Conservation (phyloP, 768 basidiomycete species). For the Serendipita sp. region DNA sequence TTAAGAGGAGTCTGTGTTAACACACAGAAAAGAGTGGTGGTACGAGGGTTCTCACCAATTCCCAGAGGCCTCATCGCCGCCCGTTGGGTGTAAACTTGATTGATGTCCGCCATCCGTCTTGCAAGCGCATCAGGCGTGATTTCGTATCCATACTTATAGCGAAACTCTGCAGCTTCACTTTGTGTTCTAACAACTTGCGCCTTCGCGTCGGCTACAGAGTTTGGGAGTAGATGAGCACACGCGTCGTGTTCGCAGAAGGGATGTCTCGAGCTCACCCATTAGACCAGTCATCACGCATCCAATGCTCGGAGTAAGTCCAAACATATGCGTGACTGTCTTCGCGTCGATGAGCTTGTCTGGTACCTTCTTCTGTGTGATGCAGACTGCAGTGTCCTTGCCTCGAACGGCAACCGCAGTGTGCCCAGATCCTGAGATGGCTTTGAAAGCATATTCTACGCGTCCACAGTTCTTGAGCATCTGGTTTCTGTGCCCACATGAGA, state of each 20-base stretch:
- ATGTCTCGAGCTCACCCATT: slow-evolving; percentile 40
- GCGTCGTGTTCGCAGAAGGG: not conserved
- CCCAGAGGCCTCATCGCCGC: slow-evolving; percentile 95
- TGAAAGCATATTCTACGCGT: slow-evolving; percentile 92
- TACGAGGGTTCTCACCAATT: slow-evolving; percentile 48
- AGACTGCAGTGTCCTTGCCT: slow-evolving; percentile 87
- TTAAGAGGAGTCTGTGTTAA: slow-evolving; percentile 20
- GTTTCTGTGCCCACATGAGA: not conserved
- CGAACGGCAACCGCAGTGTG: slow-evolving; percentile 87
- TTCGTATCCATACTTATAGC: slow-evolving; percentile 96
- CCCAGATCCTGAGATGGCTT: slow-evolving; percentile 93
- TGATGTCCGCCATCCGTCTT: slow-evolving; percentile 88
- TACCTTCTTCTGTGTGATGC: slow-evolving; percentile 97
- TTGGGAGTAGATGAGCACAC: not conserved
- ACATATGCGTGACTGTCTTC: slow-evolving; percentile 84
- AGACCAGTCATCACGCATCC: slow-evolving; percentile 99
- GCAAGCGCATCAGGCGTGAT: slow-evolving; percentile 96
- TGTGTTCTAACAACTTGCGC: slow-evolving; percentile 79
- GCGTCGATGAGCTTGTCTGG: slow-evolving; percentile 97
- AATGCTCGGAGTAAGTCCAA: slow-evolving; percentile 89
- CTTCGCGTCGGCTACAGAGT: slow-evolving; percentile 66
- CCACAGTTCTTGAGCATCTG: not conserved
- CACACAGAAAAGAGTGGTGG: not conserved
- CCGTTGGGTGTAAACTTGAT: slow-evolving; percentile 96
- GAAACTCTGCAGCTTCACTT: slow-evolving; percentile 77